Conservation (phyloP, 2,329 filamentous ascomycete species). For the Epichloe sibirici region DNA sequence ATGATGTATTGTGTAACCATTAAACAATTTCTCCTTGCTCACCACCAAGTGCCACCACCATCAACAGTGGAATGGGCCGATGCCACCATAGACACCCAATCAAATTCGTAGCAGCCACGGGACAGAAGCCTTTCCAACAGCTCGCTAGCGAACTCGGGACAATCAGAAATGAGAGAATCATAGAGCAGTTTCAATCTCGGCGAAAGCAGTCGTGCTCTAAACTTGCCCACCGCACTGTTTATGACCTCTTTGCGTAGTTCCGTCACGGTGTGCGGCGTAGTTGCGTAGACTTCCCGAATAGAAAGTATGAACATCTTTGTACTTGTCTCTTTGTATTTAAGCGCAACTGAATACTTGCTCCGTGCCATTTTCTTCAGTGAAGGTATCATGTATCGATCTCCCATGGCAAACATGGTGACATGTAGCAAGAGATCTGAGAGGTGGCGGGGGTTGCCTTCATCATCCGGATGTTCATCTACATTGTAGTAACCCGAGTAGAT, state of each 20-base stretch:
- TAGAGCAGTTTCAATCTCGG: not conserved
- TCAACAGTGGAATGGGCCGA: no score
- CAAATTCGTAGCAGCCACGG: no score
- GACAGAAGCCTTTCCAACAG: not conserved
- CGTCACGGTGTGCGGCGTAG: not conserved
- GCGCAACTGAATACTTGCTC: not conserved
- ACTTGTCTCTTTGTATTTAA: fast-evolving
- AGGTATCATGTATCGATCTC: not conserved
- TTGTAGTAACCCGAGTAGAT: not conserved
- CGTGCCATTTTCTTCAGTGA: not conserved
- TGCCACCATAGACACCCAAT: no score
- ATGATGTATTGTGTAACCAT: no score
- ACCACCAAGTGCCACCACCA: no score
- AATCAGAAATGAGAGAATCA: not conserved
- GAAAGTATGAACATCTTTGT: not conserved
- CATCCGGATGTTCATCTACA: not conserved
- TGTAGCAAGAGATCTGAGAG: not conserved
- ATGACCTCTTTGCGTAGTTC: no score
- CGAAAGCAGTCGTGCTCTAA: not conserved
- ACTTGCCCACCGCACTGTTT: not conserved
- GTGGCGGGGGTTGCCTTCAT: not conserved
- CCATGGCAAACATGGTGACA: not conserved
- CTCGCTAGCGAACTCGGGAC: not conserved
- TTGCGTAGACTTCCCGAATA: not conserved
- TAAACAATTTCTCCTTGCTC: no score